These are phyloP conservation scores for Alectoria sarmentosa DNA, from an alignment of 495 filamentous ascomycete genomes.

Conservation along the genomic window DNA sequence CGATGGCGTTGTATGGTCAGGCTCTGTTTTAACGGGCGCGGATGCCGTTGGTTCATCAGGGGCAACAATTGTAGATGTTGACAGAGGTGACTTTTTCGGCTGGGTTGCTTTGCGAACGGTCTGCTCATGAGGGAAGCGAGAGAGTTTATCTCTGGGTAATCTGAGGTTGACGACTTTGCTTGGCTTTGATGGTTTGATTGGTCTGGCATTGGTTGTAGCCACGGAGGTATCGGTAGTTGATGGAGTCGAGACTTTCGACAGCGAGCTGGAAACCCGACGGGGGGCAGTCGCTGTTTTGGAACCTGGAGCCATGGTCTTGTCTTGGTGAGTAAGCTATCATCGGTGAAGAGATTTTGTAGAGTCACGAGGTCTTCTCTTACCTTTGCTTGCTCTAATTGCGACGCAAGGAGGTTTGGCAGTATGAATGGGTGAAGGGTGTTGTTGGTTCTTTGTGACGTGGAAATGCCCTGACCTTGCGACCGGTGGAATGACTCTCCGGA, in stretches of 20 bases:
- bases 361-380: background rate
- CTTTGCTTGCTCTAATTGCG: background rate
- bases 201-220: conserved; percentile 17
- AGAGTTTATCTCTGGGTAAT: conserved; percentile 42
- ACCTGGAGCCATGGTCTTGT: conserved; percentile 22
- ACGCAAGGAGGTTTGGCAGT: conserved; percentile 8
- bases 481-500: background rate
- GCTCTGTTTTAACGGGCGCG: conserved; percentile 44
- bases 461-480: conserved; percentile 12
- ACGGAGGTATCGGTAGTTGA: conserved; percentile 32
- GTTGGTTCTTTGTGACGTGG: background rate
- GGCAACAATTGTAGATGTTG: conserved; percentile 38
- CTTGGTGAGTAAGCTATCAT: background rate
- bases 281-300: conserved; percentile 18
- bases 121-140: conserved; percentile 36
- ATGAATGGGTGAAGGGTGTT: background rate
- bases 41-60: conserved; percentile 36
- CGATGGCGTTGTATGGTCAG: conserved; percentile 44
- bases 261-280: conserved; percentile 21
- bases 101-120: conserved; percentile 19
- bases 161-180: conserved; percentile 49
- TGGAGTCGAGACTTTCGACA: conserved; percentile 26
- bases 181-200: conserved; percentile 35
- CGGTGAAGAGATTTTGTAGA: background rate
- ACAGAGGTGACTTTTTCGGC: conserved; percentile 33